These are phyloP conservation scores for Monilinia fructigena DNA, from an alignment of 2,329 filamentous ascomycete genomes.

Conservation along the genomic window DNA sequence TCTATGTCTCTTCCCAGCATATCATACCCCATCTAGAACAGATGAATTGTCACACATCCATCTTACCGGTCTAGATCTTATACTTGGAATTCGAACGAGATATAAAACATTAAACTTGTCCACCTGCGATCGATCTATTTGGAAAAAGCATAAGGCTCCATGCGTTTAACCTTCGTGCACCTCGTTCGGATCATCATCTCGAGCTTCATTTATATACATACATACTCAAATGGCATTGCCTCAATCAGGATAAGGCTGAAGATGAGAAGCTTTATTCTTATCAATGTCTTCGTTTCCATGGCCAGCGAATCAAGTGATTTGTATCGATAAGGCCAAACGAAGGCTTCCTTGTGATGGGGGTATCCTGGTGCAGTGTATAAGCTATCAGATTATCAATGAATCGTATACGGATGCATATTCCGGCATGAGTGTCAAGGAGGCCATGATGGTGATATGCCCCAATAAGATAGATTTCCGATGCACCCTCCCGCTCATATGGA, in stretches of 20 bases:
- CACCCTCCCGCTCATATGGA: background rate
- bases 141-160: background rate
- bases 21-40: background rate
- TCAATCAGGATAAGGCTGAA: background rate
- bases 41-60: background rate
- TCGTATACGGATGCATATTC: background rate
- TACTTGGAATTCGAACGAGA: no score
- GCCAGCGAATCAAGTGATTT: constrained; percentile 3
- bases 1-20: no score
- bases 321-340: background rate
- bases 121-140: background rate
- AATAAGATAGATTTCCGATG: background rate
- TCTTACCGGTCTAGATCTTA: no score
- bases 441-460: background rate
- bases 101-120: background rate
- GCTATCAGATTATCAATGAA: background rate
- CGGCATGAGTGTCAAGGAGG: background rate
- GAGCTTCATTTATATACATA: background rate
- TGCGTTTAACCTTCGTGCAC: background rate
- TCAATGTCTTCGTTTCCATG: background rate
- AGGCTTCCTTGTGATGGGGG: background rate
- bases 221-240: background rate
- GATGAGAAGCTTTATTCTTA: background rate
- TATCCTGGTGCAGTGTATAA: background rate
- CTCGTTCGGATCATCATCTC: background rate